A percentile compares a stretch with the other conserved stretches of the same genome.
Evolutionary conservation across 2,329 filamentous ascomycete genomes (phyloP).

Genomic region (Fusarium haematococcum): DNA sequence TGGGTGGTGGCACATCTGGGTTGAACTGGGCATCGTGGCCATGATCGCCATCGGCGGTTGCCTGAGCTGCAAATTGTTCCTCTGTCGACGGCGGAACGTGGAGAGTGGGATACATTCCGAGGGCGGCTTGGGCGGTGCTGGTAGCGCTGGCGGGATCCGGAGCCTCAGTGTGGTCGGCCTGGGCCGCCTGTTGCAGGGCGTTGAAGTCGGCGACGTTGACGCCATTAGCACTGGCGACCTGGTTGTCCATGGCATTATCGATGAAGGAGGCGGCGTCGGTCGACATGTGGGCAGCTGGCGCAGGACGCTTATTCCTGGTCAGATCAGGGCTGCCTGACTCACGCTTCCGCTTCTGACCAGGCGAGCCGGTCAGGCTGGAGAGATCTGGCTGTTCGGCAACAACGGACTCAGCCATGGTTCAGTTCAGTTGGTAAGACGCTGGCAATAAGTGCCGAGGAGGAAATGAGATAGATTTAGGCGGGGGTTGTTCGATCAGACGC

Average conservation of each 20-base stretch:
- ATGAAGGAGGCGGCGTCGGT: conserved; percentile 65
- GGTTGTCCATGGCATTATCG: conserved; percentile 63
- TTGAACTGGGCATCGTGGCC: conserved; percentile 50
- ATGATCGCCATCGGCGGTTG: conserved; percentile 50
- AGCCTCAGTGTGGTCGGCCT: conserved; percentile 59
- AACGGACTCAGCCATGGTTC: conserved; percentile 61
- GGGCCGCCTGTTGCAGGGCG: conserved; percentile 66
- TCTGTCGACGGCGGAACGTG: conserved; percentile 69
- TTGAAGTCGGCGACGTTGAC: conserved; percentile 67
- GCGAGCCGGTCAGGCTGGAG: conserved; percentile 55
- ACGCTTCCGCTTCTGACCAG: conserved; percentile 68
- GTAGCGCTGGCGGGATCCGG: conserved; percentile 66
- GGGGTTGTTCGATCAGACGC: conserved; percentile 28
- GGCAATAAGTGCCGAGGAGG: conserved; percentile 2
- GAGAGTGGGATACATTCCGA: conserved; percentile 70
- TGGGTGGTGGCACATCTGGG: conserved; percentile 48
- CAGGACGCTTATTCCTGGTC: conserved; percentile 63
- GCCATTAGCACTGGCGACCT: conserved; percentile 53
- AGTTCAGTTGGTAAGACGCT: conserved; percentile 20
- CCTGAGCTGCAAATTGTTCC: conserved; percentile 69
- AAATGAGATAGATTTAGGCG: background rate
- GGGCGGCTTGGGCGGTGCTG: conserved; percentile 69
- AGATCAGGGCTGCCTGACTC: conserved; percentile 62
- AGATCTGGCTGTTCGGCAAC: conserved; percentile 62
- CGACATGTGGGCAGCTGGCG: conserved; percentile 59